These are phyloP conservation scores for Seiridium unicorne DNA, from an alignment of 2,329 filamentous ascomycete genomes.

Conservation along the genomic window DNA sequence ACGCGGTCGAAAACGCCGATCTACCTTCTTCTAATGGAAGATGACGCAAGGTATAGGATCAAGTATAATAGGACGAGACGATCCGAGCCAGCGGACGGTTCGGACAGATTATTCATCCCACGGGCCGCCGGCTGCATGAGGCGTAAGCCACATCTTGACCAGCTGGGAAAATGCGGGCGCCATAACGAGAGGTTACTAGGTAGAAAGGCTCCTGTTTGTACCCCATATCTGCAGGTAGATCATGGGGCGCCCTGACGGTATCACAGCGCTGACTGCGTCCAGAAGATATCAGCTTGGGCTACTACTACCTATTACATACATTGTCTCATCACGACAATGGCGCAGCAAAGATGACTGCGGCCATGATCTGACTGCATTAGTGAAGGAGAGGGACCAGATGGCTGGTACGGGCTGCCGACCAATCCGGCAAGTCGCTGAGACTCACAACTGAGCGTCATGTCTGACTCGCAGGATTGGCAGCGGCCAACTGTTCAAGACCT, in stretches of 20 bases:
- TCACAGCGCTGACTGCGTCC: neutral
- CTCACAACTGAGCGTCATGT: neutral
- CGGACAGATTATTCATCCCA: neutral
- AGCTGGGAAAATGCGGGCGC: neutral
- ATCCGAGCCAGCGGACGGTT: neutral
- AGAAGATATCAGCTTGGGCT: neutral
- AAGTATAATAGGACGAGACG: neutral
- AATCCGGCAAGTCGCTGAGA: neutral
- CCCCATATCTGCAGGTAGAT: neutral
- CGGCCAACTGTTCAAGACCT: too few relatives aligned
- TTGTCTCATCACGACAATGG: too few relatives aligned
- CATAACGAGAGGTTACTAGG: neutral
- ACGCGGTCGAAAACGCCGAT: neutral
- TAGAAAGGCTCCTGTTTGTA: neutral
- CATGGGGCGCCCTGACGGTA: neutral
- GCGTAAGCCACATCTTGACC: neutral
- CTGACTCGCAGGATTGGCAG: neutral
- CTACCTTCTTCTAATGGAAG: neutral
- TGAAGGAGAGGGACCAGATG: neutral
- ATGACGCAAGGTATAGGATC: constrained; percentile 1
- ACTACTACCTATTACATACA: too few relatives aligned
- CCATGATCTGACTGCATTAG: neutral
- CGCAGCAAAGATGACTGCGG: neutral
- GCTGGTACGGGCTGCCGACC: neutral
- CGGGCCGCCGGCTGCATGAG: neutral